Base-by-base conservation (phyloP, 2,329 filamentous ascomycete genomes). In the Apiospora saccharicola region DNA sequence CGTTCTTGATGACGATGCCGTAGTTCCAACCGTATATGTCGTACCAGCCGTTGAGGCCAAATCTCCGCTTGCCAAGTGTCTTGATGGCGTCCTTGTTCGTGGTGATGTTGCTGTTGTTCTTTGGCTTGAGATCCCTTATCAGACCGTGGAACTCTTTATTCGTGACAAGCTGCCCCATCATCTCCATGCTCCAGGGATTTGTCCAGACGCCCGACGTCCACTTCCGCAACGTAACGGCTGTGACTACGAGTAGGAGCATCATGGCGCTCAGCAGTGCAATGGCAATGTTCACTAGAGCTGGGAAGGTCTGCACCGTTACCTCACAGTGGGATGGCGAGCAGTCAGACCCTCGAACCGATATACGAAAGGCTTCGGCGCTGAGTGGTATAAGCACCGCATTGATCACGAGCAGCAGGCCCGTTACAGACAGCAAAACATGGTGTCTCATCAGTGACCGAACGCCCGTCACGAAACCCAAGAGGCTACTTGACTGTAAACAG, bases 171-270 rank as follows among this genome's bases (percentile, higher is more conserved):
- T 79, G 77, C 0, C 80, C 80, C 70, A 85, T 81, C 0, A 81
- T 78, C 0, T 78, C 78, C 5, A 85, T 75, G 71, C 77, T 84
- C 84, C 84, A 86, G 2, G 84, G 84, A 61, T 84, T 81, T 16
- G 79, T 77, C 30, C 77, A 75, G 22, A 86, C 72, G 0, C 84
- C 84, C 0, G 83, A 85, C n/a, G 78, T 75, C 78, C 81, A 83
- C 22, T 76, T 76, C 13, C 78, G 74, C 30, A 83, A 75, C 5
- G 81, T 75, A 10, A 78, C 43, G 1, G 79, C 68, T 6, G 82
- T 77, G 8, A 78, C 16, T 4, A 72, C 70, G 6, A 83, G 71
- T 19, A 85, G 76, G 3, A 80, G 43, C 14, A 78, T 69, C 69
- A 84, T 78, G 8, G 79, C 71, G 1, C 74, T 76, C 6, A 85